phyloP scores from a whole-genome alignment of 176 grass and related monocot genomes.

The Oryza glumipatula region DNA sequence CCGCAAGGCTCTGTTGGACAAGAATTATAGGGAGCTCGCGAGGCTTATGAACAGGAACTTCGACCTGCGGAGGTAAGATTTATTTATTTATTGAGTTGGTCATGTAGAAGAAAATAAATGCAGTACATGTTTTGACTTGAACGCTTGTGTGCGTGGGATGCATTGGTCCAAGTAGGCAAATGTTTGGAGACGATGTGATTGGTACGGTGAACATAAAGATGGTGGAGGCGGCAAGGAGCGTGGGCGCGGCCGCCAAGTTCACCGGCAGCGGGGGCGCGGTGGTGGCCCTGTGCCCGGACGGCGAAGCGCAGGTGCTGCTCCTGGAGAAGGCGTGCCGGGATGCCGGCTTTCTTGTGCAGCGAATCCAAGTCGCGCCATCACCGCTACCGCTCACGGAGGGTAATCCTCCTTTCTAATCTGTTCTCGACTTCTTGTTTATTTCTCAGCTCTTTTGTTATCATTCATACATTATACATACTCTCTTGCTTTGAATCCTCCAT shows the following conservation, averaged over 20 bases:
- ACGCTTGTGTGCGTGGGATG: neutral
- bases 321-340: constrained; percentile 50
- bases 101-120: neutral
- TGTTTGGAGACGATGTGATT: constrained; percentile 81
- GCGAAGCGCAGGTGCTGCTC: constrained; percentile 42
- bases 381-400: constrained; percentile 16
- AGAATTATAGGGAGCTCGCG: constrained; percentile 51
- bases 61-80: constrained; percentile 64
- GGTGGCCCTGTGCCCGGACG: constrained; percentile 62
- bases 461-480: too few relatives aligned
- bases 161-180: constrained; percentile 49
- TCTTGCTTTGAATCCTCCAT: too few relatives aligned
- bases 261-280: constrained; percentile 78
- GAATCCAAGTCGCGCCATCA: constrained; percentile 49
- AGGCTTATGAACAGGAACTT: constrained; percentile 78
- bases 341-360: constrained; percentile 57
- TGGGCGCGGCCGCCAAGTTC: constrained; percentile 71
- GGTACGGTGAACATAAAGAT: constrained; percentile 79
- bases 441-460: too few relatives aligned
- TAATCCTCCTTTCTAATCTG: too few relatives aligned
- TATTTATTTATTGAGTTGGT: neutral
- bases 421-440: too few relatives aligned
- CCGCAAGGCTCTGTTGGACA: constrained; percentile 50
- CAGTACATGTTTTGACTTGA: neutral
- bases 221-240: constrained; percentile 70